Evolutionary conservation across 306 rosid genomes (phyloP).

Genomic region (Neltuma alba): DNA sequence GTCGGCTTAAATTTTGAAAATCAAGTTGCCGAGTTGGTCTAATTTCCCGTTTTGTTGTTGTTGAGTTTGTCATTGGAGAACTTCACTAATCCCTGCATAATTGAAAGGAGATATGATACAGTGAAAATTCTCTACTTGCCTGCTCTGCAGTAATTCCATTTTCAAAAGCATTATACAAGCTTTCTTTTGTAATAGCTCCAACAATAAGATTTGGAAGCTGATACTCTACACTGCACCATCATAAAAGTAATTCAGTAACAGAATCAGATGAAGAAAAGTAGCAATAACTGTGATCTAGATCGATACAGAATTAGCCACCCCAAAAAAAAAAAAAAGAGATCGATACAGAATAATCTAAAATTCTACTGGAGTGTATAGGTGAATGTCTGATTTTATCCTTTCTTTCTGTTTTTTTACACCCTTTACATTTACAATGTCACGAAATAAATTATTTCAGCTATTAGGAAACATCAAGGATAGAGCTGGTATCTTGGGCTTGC

Average conservation of each 20-base stretch:
- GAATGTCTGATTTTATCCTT: neutral
- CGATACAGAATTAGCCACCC: slow-evolving; percentile 30
- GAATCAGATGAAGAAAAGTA: slow-evolving; percentile 18
- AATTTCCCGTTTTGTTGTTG: no score
- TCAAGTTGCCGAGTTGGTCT: no score
- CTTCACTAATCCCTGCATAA: neutral
- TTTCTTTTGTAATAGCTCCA: slow-evolving; percentile 95
- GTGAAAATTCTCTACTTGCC: slow-evolving; percentile 44
- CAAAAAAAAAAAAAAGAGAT: no score
- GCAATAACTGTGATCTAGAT: slow-evolving; percentile 15
- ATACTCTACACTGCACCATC: slow-evolving; percentile 81
- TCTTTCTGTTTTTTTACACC: neutral
- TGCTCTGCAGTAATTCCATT: slow-evolving; percentile 87
- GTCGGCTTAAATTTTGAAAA: no score
- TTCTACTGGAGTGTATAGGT: slow-evolving; percentile 1
- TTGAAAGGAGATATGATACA: neutral
- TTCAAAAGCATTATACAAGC: slow-evolving; percentile 90
- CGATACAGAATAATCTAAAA: slow-evolving; percentile 29
- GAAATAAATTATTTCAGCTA: neutral
- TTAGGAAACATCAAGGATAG: neutral
- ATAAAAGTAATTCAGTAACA: slow-evolving; percentile 23
- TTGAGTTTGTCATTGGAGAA: no score
- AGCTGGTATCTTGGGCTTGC: no score
- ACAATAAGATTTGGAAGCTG: slow-evolving; percentile 98
- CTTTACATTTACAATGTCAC: neutral